These are phyloP conservation scores for Phytopythium chamaehyphon DNA, from an alignment of 352 stramenopile species.

Conservation along the genomic window DNA sequence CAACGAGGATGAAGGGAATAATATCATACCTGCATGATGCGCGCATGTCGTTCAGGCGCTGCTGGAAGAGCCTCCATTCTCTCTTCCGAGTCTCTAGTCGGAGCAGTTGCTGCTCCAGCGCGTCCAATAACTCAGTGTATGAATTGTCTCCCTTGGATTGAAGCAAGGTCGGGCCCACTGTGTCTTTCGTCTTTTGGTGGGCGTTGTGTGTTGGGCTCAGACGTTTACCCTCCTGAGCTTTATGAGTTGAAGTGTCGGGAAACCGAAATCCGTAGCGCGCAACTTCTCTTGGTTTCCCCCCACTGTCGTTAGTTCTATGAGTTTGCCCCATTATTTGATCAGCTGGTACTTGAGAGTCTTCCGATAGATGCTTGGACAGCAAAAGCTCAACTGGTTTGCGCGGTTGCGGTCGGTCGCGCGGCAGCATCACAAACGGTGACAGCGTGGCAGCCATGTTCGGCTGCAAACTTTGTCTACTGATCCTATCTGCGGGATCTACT, in stretches of 20 bases:
- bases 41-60: slow-evolving; percentile 7
- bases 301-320: not conserved
- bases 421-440: slow-evolving; percentile 31
- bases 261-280: slow-evolving; percentile 30
- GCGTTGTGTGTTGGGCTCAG: no score
- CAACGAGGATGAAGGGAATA: not conserved
- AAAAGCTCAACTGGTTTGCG: slow-evolving; percentile 29
- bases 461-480: no score
- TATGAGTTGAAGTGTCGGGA: slow-evolving; percentile 5
- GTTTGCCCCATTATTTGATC: not conserved
- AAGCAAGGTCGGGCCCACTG: not conserved
- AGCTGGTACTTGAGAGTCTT: not conserved
- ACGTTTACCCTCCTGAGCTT: no score
- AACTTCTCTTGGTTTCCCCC: slow-evolving; percentile 3
- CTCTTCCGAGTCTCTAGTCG: slow-evolving; percentile 19
- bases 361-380: slow-evolving; percentile 7
- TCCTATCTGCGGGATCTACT: not conserved
- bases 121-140: slow-evolving; percentile 13
- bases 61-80: slow-evolving; percentile 27
- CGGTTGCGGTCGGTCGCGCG: slow-evolving; percentile 31
- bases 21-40: not conserved
- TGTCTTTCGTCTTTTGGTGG: no score
- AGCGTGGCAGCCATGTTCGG: slow-evolving; percentile 4
- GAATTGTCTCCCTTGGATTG: not conserved
- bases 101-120: slow-evolving; percentile 21